Base-by-base conservation (phyloP, 768 basidiomycete species). In the Filobasidium floriforme region DNA sequence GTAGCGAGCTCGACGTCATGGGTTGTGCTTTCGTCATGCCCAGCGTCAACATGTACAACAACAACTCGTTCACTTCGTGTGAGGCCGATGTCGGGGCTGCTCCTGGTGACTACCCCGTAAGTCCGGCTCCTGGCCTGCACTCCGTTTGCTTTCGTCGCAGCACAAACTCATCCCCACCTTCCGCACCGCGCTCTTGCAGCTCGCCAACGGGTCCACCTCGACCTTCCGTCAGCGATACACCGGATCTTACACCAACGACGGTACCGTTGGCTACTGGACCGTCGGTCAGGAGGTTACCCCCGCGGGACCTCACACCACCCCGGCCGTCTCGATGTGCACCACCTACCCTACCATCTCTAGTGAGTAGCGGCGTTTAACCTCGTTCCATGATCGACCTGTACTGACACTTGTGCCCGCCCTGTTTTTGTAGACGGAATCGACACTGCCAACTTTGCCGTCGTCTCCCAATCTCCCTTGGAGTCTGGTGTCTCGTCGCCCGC, bases 401-500 rank as follows among this genome's bases (percentile, higher is more conserved):
- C 22, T 11, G 44, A 18, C 26, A 49, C 15, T 22, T 6, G 14
- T 28, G 76, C 71, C 75, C 71, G 54, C 66, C 69, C 73, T 49
- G n/a, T 75, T 71, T 69, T 70, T 68, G 6, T 67, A 75, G 22
- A 63, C 68, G 49, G 60, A 66, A 68, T 65, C 62, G 69, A 67
- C 60, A 72, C 71, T 40, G 72, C 71, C 44, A 69, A 72, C 60
- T 64, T 62, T 55, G 57, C 74, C 52, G 76, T 73, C 37, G 72
- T 76, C 32, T 68, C 71, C 7, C 73, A 77, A 24, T 69, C 76
- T 46, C 85, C 85, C 0, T 67, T 83, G 7, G 84, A 89, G 79
- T 80, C 80, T 15, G 68, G 81, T 1, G 64, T 82, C 15, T 78
- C 80, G 52, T 83, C 83, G 7, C 82, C 88, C 60, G 80, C 82